These are phyloP conservation scores for Cryptococcus sp. DNA, from an alignment of 1,284 basidiomycete species.

Conservation along the genomic window DNA sequence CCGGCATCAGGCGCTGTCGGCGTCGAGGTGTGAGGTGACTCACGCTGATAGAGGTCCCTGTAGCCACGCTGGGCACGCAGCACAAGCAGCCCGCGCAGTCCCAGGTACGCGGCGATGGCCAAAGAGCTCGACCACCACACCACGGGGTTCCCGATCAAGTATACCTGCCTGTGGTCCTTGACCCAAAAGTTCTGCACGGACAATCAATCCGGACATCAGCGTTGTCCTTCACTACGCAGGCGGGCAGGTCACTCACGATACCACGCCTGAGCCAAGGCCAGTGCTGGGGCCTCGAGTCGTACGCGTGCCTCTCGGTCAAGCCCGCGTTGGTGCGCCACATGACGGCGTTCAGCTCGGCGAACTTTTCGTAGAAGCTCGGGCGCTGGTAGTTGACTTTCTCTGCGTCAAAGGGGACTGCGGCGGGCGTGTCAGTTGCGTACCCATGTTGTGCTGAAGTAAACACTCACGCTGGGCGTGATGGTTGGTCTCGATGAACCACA, in stretches of 20 bases:
- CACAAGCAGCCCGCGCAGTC: constrained; percentile 71
- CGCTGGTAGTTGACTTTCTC: constrained; percentile 81
- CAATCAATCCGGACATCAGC: constrained; percentile 5
- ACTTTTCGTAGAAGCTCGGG: constrained; percentile 85
- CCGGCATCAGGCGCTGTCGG: neutral
- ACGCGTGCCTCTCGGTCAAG: constrained; percentile 88
- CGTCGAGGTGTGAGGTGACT: constrained; percentile 40
- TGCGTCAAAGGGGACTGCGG: constrained; percentile 64
- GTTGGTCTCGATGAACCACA: constrained; percentile 94
- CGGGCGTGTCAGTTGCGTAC: constrained; percentile 7
- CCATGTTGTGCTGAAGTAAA: neutral
- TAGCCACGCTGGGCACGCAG: constrained; percentile 86
- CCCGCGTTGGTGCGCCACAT: constrained; percentile 99
- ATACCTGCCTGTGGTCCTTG: constrained; percentile 90
- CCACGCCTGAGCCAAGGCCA: constrained; percentile 90
- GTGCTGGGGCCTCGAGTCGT: constrained; percentile 82
- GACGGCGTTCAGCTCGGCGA: constrained; percentile 85
- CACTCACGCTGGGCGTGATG: constrained; percentile 69
- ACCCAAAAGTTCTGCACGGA: constrained; percentile 87
- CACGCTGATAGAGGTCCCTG: constrained; percentile 85
- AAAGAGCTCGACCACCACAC: constrained; percentile 83
- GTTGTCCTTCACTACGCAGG: neutral
- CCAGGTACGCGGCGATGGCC: constrained; percentile 66
- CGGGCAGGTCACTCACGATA: constrained; percentile 63
- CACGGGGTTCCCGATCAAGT: constrained; percentile 89